Evolutionary conservation across 1,139 yeast species (phyloP).

Genomic region (Candida sojae): DNA sequence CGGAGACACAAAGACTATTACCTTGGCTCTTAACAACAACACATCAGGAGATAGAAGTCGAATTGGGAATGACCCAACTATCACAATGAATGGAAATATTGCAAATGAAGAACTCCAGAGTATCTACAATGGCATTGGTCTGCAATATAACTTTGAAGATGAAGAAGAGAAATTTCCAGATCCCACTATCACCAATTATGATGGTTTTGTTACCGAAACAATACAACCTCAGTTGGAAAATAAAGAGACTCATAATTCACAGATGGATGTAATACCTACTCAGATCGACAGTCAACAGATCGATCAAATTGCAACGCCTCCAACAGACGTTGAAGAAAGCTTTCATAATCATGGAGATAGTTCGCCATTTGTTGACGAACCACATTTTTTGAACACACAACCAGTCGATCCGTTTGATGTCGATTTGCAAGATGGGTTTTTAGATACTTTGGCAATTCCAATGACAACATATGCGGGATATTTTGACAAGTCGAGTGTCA

Average conservation of each 20-base stretch:
- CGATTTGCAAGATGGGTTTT: constrained; percentile 22
- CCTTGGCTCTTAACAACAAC: constrained; percentile 33
- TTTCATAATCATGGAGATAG: constrained; percentile 24
- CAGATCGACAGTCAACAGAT: constrained; percentile 8
- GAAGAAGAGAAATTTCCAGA: constrained; percentile 27
- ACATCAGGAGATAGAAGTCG: constrained; percentile 10
- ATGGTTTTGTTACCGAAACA: constrained; percentile 58
- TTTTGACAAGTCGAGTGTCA: constrained; percentile 18
- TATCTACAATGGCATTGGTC: constrained; percentile 72
- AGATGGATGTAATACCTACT: constrained; percentile 4
- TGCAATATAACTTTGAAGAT: constrained; percentile 27
- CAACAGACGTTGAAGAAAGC: constrained; percentile 29
- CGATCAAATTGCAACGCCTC: constrained; percentile 26
- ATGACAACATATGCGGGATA: constrained; percentile 31
- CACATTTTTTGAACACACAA: constrained; percentile 16
- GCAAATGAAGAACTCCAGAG: constrained; percentile 75
- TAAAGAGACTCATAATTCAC: neutral
- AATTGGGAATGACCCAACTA: constrained; percentile 64
- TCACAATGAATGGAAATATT: constrained; percentile 73
- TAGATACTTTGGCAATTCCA: constrained; percentile 28
- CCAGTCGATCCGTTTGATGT: constrained; percentile 23
- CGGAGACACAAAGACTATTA: constrained; percentile 23
- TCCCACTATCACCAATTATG: constrained; percentile 40
- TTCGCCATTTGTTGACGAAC: constrained; percentile 52
- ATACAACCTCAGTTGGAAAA: constrained; percentile 18